Evolutionary conservation across 345 rosid species (phyloP).

Genomic region (Dovyalis caffra): DNA sequence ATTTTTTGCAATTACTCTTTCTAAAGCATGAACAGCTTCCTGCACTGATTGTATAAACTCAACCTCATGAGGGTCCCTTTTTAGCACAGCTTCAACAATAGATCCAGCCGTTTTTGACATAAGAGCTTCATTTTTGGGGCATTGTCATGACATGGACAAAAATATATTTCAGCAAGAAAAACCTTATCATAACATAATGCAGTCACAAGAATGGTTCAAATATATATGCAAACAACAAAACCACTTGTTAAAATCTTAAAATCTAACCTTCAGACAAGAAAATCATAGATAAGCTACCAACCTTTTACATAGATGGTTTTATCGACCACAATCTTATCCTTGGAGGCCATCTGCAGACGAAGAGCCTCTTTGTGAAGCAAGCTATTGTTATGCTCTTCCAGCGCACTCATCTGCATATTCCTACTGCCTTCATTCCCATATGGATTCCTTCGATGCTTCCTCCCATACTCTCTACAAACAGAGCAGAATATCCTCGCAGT

Average conservation of each 20-base stretch:
- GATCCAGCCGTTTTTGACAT: slow-evolving; percentile 99
- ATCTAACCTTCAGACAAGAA: neutral
- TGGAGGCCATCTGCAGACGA: slow-evolving; percentile 96
- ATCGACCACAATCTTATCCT: slow-evolving; percentile 84
- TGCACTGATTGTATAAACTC: slow-evolving; percentile 94
- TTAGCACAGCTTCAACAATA: slow-evolving; percentile 79
- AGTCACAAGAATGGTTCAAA: slow-evolving; percentile 1
- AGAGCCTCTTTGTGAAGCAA: slow-evolving; percentile 99
- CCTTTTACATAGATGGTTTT: slow-evolving; percentile 93
- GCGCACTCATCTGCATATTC: slow-evolving; percentile 99
- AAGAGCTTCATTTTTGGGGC: slow-evolving; percentile 69
- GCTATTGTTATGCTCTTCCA: slow-evolving; percentile 98
- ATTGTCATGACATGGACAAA: slow-evolving; percentile 8
- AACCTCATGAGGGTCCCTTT: slow-evolving; percentile 92
- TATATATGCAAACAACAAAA: slow-evolving; percentile 4
- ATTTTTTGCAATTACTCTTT: slow-evolving; percentile 97
- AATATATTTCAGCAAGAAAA: neutral
- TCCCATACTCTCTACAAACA: slow-evolving; percentile 92
- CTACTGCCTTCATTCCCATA: slow-evolving; percentile 99
- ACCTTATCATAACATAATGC: slow-evolving; percentile 6
- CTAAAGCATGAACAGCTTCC: slow-evolving; percentile 95
- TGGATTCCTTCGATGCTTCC: slow-evolving; percentile 96
- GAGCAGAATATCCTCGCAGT: slow-evolving; percentile 97
- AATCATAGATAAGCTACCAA: slow-evolving; percentile 30
- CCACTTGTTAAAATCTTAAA: neutral